Evolutionary conservation across 768 basidiomycete species (phyloP).

Genomic region (Trametes meyenii): DNA sequence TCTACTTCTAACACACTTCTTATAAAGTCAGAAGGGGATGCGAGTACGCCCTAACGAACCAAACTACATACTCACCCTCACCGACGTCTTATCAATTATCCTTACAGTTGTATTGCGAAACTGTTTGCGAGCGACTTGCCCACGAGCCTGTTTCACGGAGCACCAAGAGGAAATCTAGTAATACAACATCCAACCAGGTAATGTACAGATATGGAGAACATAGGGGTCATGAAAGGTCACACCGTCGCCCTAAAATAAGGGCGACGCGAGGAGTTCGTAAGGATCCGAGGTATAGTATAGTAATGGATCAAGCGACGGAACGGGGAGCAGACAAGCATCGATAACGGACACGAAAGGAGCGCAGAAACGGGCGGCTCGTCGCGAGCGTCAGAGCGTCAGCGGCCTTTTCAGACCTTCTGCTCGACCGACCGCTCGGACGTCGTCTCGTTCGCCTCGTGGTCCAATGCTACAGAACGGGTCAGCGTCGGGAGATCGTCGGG

Average conservation of each 20-base stretch:
- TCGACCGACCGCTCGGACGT: slow-evolving; percentile 26
- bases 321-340: not conserved
- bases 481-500: slow-evolving; percentile 7
- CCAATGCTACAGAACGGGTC: slow-evolving; percentile 15
- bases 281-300: too few relatives aligned
- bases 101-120: too few relatives aligned
- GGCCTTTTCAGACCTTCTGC: slow-evolving; percentile 20
- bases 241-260: too few relatives aligned
- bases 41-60: too few relatives aligned
- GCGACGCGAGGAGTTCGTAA: too few relatives aligned
- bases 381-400: not conserved
- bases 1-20: too few relatives aligned
- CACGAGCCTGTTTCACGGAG: not conserved
- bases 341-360: not conserved
- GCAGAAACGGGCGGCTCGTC: not conserved
- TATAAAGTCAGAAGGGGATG: too few relatives aligned
- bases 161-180: not conserved
- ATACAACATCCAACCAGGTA: slow-evolving; percentile 10
- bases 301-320: too few relatives aligned
- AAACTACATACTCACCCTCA: too few relatives aligned
- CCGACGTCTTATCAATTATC: too few relatives aligned
- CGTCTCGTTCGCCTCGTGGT: slow-evolving; percentile 27
- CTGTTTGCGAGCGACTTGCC: too few relatives aligned
- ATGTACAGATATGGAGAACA: not conserved
- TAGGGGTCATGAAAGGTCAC: not conserved